Evolutionary conservation across 2,329 filamentous ascomycete genomes (phyloP).

Genomic region (Xylaria sp.): DNA sequence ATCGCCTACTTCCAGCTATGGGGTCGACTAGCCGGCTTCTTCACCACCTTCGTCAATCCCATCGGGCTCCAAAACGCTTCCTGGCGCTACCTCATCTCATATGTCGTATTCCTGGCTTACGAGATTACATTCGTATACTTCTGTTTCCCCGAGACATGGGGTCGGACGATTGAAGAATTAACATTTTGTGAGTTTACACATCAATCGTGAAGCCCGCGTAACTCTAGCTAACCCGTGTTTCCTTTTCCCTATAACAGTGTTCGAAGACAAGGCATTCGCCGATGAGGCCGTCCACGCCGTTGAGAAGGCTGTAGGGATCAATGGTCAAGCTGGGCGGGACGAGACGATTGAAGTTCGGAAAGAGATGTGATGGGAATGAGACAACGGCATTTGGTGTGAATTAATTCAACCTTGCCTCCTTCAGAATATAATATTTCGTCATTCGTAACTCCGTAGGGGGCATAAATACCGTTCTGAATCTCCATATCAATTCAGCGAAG

Average conservation of each 20-base stretch:
- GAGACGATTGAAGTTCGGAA: constrained; percentile 18
- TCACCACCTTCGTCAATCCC: constrained; percentile 58
- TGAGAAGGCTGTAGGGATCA: constrained; percentile 50
- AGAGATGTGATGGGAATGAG: constrained; percentile 5
- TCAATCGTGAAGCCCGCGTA: neutral
- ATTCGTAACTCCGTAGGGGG: neutral
- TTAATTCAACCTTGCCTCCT: neutral
- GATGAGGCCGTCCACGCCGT: constrained; percentile 54
- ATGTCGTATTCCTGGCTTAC: constrained; percentile 56
- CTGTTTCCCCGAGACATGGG: constrained; percentile 86
- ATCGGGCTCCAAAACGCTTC: constrained; percentile 53
- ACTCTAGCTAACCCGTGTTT: constrained; percentile 29
- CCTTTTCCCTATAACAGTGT: constrained; percentile 46
- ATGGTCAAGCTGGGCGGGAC: constrained; percentile 23
- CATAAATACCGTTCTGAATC: neutral
- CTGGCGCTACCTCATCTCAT: constrained; percentile 58
- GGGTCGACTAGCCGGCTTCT: constrained; percentile 55
- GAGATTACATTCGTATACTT: constrained; percentile 72
- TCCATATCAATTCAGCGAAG: neutral
- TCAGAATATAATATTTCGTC: neutral
- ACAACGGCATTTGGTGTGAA: neutral
- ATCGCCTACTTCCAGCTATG: constrained; percentile 68
- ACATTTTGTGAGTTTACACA: constrained; percentile 52
- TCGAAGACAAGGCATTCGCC: constrained; percentile 53
- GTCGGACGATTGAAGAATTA: constrained; percentile 78